Conservation (phyloP, 192 early-diverging fungal species). For the Coemansia sp. region DNA sequence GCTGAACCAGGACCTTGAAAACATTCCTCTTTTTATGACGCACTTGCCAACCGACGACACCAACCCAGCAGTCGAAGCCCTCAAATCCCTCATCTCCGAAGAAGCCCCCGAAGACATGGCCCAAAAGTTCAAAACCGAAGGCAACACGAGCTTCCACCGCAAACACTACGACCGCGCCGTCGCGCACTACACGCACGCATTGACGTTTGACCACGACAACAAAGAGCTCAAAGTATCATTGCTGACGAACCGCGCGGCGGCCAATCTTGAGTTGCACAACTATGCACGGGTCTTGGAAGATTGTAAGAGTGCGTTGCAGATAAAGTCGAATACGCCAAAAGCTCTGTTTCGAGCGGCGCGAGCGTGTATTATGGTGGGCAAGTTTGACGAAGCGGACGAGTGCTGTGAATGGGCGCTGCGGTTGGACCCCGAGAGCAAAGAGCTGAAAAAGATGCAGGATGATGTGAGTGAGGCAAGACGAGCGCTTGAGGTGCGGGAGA, state of each 20-base stretch:
- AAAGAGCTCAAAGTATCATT: constrained; percentile 74
- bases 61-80: constrained; percentile 75
- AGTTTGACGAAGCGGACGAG: constrained; percentile 81
- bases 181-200: constrained; percentile 82
- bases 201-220: constrained; percentile 74
- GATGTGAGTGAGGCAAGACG: constrained; percentile 29
- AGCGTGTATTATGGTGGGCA: constrained; percentile 78
- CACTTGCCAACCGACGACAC: constrained; percentile 70
- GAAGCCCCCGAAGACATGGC: constrained; percentile 92
- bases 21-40: constrained; percentile 96
- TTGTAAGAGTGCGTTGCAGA: constrained; percentile 75
- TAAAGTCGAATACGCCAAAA: constrained; percentile 83
- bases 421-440: constrained; percentile 63
- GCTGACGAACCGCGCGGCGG: constrained; percentile 87
- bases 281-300: constrained; percentile 85
- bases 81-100: constrained; percentile 85
- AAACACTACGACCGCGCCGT: constrained; percentile 80
- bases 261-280: constrained; percentile 84
- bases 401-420: constrained; percentile 76
- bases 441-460: constrained; percentile 33
- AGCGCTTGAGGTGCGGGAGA: constrained; percentile 14
- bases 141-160: constrained; percentile 86
- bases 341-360: constrained; percentile 88
- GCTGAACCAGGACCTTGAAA: constrained; percentile 61
- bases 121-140: constrained; percentile 91